Percentiles rank a stretch among this genome's conserved stretches.
phyloP scores from a whole-genome alignment of 108 stramenopile species.

The Cyclotella distinguenda region DNA sequence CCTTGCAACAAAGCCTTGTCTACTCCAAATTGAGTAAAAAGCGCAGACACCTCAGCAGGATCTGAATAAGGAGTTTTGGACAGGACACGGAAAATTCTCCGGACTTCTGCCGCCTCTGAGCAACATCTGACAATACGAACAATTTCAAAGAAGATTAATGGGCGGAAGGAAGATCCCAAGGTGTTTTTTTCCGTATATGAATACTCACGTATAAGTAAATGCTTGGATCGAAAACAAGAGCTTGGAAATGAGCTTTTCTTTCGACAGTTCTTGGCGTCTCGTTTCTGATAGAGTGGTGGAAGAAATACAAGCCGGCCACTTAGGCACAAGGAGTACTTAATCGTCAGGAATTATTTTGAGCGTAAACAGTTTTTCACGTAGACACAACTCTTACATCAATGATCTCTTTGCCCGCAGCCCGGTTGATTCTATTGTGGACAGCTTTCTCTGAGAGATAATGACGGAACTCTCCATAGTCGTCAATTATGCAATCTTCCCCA shows the following conservation, averaged over 20 bases:
- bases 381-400: constrained; percentile 57
- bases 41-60: constrained; percentile 17
- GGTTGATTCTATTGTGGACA: constrained; percentile 64
- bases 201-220: constrained; percentile 54
- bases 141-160: neutral
- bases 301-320: constrained; percentile 86
- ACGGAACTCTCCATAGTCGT: constrained; percentile 80
- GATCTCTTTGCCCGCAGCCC: constrained; percentile 58
- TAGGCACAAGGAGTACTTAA: too few species aligned
- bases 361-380: too few species aligned
- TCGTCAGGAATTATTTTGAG: too few species aligned
- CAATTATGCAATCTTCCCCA: constrained; percentile 63
- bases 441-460: constrained; percentile 80
- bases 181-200: neutral
- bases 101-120: constrained; percentile 66
- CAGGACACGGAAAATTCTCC: constrained; percentile 46
- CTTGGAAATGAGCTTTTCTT: constrained; percentile 80
- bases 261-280: constrained; percentile 74
- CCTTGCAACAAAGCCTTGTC: constrained; percentile 45
- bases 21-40: constrained; percentile 76
- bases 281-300: constrained; percentile 57
- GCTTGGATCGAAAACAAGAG: constrained; percentile 74
- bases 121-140: constrained; percentile 45
- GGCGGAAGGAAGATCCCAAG: neutral
- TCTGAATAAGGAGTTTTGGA: constrained; percentile 14